These are phyloP conservation scores for Podaxis sp. DNA, from an alignment of 768 basidiomycete species.

Conservation along the genomic window DNA sequence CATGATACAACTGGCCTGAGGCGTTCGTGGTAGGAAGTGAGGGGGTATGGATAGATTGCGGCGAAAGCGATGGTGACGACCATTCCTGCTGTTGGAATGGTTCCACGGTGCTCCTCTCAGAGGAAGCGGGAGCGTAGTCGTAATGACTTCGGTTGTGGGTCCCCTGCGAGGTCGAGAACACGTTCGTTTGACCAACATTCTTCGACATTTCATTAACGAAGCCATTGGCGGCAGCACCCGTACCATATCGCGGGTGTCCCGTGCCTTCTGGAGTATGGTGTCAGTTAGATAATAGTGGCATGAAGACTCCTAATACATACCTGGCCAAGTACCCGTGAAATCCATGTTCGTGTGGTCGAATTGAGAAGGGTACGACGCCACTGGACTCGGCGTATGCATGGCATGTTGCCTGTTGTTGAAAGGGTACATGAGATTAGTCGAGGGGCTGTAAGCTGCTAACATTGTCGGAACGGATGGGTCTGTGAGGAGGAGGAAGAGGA, in stretches of 20 bases:
- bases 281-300: not conserved
- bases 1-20: conserved; percentile 1
- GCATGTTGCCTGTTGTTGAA: conserved; percentile 12
- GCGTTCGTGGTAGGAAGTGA: not conserved
- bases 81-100: conserved; percentile 9
- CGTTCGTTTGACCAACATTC: not conserved
- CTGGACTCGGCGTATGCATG: conserved; percentile 10
- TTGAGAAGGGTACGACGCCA: conserved; percentile 10
- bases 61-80: conserved; percentile 9
- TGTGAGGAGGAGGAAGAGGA: conserved; percentile 6
- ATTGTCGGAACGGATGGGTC: conserved; percentile 10
- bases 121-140: conserved; percentile 10
- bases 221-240: not conserved
- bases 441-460: conserved; percentile 10
- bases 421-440: conserved; percentile 8
- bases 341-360: conserved; percentile 7
- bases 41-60: conserved; percentile 8
- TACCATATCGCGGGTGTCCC: conserved; percentile 6
- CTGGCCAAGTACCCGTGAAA: conserved; percentile 5
- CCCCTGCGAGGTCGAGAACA: conserved; percentile 9
- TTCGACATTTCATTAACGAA: conserved; percentile 10
- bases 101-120: conserved; percentile 11
- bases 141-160: conserved; percentile 2
- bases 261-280: not conserved
- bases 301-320: not conserved